Percentiles rank a stretch among this genome's conserved stretches.
phyloP scores from a whole-genome alignment of 345 rosid species.

The Ceriops tagal region DNA sequence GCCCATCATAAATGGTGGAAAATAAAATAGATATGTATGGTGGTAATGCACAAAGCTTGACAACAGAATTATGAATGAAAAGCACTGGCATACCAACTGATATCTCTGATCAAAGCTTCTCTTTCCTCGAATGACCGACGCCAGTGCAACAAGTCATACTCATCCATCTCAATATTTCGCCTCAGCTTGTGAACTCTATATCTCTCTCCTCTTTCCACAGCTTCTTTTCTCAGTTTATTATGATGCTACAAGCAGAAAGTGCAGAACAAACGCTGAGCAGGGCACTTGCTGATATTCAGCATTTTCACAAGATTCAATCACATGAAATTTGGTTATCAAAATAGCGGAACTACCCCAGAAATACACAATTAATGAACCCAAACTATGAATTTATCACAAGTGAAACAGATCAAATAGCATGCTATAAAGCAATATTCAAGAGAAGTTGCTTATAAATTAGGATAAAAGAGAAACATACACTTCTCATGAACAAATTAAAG shows the following conservation, averaged over 20 bases:
- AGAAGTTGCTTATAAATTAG: too few species aligned
- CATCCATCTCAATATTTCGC: constrained; percentile 90
- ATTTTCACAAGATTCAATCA: neutral
- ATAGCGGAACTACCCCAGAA: too few species aligned
- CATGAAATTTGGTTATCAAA: too few species aligned
- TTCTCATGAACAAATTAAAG: too few species aligned
- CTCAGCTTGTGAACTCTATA: constrained; percentile 67
- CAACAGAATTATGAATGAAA: neutral
- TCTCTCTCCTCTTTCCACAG: constrained; percentile 65
- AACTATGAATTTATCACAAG: too few species aligned
- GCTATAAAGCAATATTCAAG: too few species aligned
- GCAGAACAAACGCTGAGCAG: neutral
- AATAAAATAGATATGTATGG: too few species aligned
- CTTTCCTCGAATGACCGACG: constrained; percentile 89
- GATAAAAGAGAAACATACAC: too few species aligned
- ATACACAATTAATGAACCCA: too few species aligned
- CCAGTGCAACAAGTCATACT: constrained; percentile 83
- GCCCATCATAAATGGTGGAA: too few species aligned
- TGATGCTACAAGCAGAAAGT: constrained; percentile 47
- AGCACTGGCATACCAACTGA: constrained; percentile 59
- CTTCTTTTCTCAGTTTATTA: constrained; percentile 62
- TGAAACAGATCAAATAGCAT: too few species aligned
- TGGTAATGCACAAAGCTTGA: too few species aligned
- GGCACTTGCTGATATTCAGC: neutral
- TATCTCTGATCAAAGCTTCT: constrained; percentile 90